A percentile compares a stretch with the other conserved stretches of the same genome.
Conservation (phyloP, 2,329 filamentous ascomycete species). For the Microdochium bolleyi region DNA sequence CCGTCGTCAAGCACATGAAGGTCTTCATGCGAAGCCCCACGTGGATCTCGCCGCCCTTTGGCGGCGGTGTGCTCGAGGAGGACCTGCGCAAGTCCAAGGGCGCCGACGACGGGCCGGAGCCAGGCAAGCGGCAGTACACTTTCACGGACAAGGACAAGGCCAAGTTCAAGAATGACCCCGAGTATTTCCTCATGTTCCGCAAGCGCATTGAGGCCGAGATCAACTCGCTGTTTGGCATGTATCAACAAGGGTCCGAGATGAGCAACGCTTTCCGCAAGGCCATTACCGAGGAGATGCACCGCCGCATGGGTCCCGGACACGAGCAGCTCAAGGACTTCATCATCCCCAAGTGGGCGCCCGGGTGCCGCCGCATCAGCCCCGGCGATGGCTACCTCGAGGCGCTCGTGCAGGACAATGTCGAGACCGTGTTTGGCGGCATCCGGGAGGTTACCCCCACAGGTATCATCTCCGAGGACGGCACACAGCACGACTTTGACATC, state of each 20-base stretch:
- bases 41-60: constrained; percentile 15
- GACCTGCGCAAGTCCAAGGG: constrained; percentile 13
- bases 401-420: constrained; percentile 29
- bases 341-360: constrained; percentile 20
- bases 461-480: constrained; percentile 15
- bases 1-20: constrained; percentile 10
- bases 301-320: constrained; percentile 29
- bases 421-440: constrained; percentile 28
- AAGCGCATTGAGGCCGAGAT: constrained; percentile 33
- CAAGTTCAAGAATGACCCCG: constrained; percentile 28
- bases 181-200: constrained; percentile 30
- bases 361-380: constrained; percentile 32
- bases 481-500: constrained; percentile 18
- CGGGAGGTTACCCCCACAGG: constrained; percentile 17
- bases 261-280: constrained; percentile 27
- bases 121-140: constrained; percentile 29
- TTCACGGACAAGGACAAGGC: constrained; percentile 29
- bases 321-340: constrained; percentile 29
- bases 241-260: constrained; percentile 28
- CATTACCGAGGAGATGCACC: constrained; percentile 33
- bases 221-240: constrained; percentile 32
- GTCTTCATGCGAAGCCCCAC: constrained; percentile 17
- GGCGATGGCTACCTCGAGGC: constrained; percentile 32
- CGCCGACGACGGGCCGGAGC: constrained; percentile 17
- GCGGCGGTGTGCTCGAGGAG: constrained; percentile 15